Conservation (phyloP, 306 rosid genomes). For the Vigna radiata region DNA sequence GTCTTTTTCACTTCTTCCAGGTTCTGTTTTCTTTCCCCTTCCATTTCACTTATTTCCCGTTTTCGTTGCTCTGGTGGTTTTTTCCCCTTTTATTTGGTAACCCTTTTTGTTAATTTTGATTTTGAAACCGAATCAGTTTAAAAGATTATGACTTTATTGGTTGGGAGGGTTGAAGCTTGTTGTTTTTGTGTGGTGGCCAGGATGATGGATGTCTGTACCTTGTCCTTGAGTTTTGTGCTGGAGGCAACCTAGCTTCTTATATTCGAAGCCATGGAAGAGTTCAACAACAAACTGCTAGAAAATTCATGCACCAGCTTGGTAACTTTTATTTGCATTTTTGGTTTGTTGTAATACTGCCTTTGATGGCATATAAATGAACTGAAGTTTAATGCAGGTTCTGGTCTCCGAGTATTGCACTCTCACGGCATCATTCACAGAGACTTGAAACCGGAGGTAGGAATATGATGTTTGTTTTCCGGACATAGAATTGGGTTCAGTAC, state of each 20-base stretch:
- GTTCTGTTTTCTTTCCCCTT: slow-evolving; percentile 21
- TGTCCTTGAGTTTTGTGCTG: slow-evolving; percentile 67
- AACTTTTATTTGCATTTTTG: slow-evolving; percentile 33
- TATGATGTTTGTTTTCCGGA: not conserved
- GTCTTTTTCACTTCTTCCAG: slow-evolving; percentile 57
- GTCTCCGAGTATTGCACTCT: slow-evolving; percentile 53
- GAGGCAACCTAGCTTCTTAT: slow-evolving; percentile 67
- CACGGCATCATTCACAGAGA: slow-evolving; percentile 66
- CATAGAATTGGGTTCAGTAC: not conserved
- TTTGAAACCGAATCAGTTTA: not conserved
- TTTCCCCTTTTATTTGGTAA: not conserved
- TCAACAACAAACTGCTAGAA: slow-evolving; percentile 57
- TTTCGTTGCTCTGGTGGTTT: not conserved
- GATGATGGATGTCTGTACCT: slow-evolving; percentile 56
- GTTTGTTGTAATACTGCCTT: slow-evolving; percentile 1
- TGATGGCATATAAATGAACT: not conserved
- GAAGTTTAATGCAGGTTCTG: slow-evolving; percentile 53
- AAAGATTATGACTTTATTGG: not conserved
- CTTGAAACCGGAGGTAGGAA: slow-evolving; percentile 70
- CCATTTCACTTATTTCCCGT: not conserved
- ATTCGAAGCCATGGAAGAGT: slow-evolving; percentile 61
- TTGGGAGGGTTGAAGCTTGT: not conserved
- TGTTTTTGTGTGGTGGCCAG: slow-evolving; percentile 38
- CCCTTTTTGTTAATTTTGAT: slow-evolving; percentile 23
- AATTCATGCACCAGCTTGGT: slow-evolving; percentile 75